Conservation (phyloP, 441 rosid genomes). For the Populus hybrid region DNA sequence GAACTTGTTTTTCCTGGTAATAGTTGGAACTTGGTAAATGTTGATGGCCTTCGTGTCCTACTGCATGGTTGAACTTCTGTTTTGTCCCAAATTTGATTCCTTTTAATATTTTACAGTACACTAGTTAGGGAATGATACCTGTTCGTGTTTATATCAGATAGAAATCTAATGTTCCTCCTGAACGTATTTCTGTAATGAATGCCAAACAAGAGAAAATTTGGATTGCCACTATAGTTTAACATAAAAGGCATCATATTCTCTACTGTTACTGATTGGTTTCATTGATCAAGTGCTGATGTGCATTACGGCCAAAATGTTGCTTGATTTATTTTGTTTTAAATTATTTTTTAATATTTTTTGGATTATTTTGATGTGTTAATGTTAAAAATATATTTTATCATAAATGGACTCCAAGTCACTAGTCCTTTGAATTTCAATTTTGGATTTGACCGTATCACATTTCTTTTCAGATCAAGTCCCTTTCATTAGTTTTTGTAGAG, state of each 20-base stretch:
- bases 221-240: not conserved
- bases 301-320: too few species aligned
- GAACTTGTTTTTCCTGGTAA: conserved; percentile 25
- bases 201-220: not conserved
- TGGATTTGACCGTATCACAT: too few species aligned
- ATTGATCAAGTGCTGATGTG: not conserved
- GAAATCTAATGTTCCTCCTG: not conserved
- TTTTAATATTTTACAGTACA: conserved; percentile 20
- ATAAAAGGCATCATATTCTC: not conserved
- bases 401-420: too few species aligned
- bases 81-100: conserved; percentile 2
- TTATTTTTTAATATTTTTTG: too few species aligned
- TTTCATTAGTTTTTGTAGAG: too few species aligned
- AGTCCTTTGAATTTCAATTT: too few species aligned
- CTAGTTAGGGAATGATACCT: conserved; percentile 10
- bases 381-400: too few species aligned
- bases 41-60: conserved; percentile 13
- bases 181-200: not conserved
- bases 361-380: too few species aligned
- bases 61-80: conserved; percentile 21
- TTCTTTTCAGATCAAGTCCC: too few species aligned
- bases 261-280: not conserved
- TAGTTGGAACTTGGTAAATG: conserved; percentile 25
- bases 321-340: too few species aligned
- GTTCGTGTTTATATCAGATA: conserved; percentile 9